Conservation (phyloP, 768 basidiomycete species). For the Udeniomyces megalosporus region DNA sequence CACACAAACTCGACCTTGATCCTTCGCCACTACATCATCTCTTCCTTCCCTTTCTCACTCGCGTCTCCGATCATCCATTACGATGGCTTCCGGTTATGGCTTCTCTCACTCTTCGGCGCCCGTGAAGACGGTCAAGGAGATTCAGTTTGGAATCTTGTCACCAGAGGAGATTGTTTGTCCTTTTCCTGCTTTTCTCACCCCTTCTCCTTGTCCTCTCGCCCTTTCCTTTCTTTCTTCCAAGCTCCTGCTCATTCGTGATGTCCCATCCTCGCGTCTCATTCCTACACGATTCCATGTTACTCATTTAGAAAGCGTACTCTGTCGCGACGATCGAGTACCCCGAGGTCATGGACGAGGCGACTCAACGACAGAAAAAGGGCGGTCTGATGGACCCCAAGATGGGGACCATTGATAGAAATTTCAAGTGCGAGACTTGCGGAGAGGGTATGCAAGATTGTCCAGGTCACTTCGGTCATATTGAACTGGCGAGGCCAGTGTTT, state of each 20-base stretch:
- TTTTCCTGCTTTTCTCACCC: slow-evolving; percentile 27
- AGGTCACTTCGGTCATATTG: slow-evolving; percentile 97
- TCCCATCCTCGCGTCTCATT: not conserved
- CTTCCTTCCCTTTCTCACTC: not conserved
- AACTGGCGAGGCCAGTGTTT: slow-evolving; percentile 89
- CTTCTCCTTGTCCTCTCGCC: not conserved
- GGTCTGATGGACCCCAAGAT: slow-evolving; percentile 96
- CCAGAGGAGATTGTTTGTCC: slow-evolving; percentile 82
- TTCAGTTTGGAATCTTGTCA: slow-evolving; percentile 95
- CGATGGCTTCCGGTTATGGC: slow-evolving; percentile 14
- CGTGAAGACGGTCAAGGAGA: slow-evolving; percentile 87
- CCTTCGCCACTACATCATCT: no score
- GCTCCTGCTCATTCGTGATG: not conserved
- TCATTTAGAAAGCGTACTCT: slow-evolving; percentile 99
- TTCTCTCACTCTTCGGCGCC: slow-evolving; percentile 74
- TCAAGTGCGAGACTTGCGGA: slow-evolving; percentile 98
- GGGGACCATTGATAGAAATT: slow-evolving; percentile 54
- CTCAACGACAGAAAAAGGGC: slow-evolving; percentile 73
- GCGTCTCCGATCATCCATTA: not conserved
- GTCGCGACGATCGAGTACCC: slow-evolving; percentile 97
- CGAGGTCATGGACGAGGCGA: slow-evolving; percentile 93
- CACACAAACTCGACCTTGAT: no score
- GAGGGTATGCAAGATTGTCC: slow-evolving; percentile 99
- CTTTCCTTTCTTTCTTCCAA: not conserved
- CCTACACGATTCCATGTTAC: no score